Base-by-base conservation (phyloP, 2,329 filamentous ascomycete genomes). In the Calycina marina region DNA sequence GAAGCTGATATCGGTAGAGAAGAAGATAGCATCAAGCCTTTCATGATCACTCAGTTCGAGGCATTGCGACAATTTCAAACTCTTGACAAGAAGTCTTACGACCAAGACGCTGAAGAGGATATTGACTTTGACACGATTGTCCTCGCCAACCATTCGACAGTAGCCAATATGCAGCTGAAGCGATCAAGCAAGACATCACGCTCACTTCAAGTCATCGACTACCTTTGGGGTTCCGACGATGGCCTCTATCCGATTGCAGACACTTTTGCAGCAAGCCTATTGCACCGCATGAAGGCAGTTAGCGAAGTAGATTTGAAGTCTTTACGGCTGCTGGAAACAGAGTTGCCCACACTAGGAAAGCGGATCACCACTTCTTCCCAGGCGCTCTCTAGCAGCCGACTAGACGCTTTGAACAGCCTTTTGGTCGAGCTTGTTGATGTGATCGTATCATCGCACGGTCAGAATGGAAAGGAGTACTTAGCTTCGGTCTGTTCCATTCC, bases 241-340 rank as follows among this genome's bases (percentile, higher is more conserved):
- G 48, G 32, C 2, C 28, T 59, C 1, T 52, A 61, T 20, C 62
- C 65, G 5, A 62, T 68, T 51, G 57, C 56, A 9, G 61, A 61
- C 18, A 56, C 53, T 4, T 44, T 73, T 12, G 63, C 67, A 5
- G 46, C 60, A 14, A 63, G 64, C 1, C 47, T 82, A 3, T 57
- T 81, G 43, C 56, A 59, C 10, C 73, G 66, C 42, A 53, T 78
- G 28, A 58, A 65, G 31, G 56, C 52, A 2, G 52, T 74, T 12
- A 55, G 57, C 9, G 57, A 63, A 14, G 69, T 75, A 1, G 67
- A 59, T 28, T 56, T 84, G 24, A 64, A 64, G 28, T 69, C 72
- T 25, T 56, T 84, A 29, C 62, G 67, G 27, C 60, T 77, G 12
- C 59, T 84, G 0, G 73, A 80, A 51, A 58, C 62, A 1, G 78